Base-by-base conservation (phyloP, 2,329 filamentous ascomycete species). In the Neofusicoccum laricinum region DNA sequence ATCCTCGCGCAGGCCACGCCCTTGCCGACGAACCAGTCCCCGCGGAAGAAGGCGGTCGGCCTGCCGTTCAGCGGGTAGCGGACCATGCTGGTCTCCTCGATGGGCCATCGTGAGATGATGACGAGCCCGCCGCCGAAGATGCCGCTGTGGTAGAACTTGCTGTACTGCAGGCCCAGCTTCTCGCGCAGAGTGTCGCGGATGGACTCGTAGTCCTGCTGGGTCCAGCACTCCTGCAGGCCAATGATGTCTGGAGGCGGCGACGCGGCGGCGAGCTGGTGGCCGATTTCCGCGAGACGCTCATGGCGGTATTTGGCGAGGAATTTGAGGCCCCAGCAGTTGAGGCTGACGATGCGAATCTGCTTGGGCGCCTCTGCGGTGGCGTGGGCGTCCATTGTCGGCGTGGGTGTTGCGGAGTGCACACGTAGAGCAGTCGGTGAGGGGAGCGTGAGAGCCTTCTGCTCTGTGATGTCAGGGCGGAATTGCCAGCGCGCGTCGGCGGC, bases 311-410 rank as follows among this genome's bases (percentile, higher is more conserved):
- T 88, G 59, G 93, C 89, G 72, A 98, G 84, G 80, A 88, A 92
- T 73, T 96, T 94, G 67, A 98, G 87, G 59, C 95, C 95, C 94
- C 95, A 98, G 86, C 93, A 97, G 79, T 99, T 99, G 76, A 97
- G 86, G 4, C 92, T 95, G 68, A 97, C 81, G 69, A 98, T 84
- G 72, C 90, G 89, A 74, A 98, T 84, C 79, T 80, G 17, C 84
- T 76, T 6, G 86, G 69, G 72, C 75, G 69, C 6, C 11, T 61
- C 46, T 32, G 41, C 11, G 4, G 41, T 41, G 34, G 30, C 12
- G 19, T 17, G 41, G 41, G 32, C 32, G 51, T 43, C 34, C 62
- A 64, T 57, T 58, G 41, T n/a, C 32, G 40, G 50, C 17, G 12
- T 17, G 14, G 45, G 15, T 25, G 32, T 49, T 51, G 46, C 7